phyloP scores from a whole-genome alignment of 2,329 filamentous ascomycete species.

The Fusarium chuoi region DNA sequence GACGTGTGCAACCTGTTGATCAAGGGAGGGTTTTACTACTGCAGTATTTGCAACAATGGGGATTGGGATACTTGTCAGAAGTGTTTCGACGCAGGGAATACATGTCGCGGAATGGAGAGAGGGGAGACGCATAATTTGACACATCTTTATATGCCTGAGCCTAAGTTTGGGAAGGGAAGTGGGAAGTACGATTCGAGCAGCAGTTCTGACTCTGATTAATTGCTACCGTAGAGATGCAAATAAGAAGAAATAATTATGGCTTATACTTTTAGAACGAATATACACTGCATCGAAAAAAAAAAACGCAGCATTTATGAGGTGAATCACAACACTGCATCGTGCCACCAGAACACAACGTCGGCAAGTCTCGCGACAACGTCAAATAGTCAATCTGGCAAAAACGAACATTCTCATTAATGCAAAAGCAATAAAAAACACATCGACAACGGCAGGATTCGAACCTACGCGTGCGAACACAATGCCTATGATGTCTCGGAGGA shows the following conservation, averaged over 20 bases:
- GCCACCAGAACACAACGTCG: neutral
- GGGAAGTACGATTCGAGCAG: neutral
- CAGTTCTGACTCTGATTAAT: neutral
- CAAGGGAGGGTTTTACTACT: constrained; percentile 24
- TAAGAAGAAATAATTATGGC: rapidly evolving
- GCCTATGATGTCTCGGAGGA: constrained; percentile 25
- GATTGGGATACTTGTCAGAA: constrained; percentile 28
- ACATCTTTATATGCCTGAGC: constrained; percentile 6
- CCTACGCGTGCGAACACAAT: constrained; percentile 34
- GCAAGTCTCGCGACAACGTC: neutral
- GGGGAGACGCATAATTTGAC: neutral
- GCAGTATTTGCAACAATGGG: constrained; percentile 1
- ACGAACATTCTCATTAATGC: no score
- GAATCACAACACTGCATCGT: neutral
- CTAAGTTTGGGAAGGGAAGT: neutral
- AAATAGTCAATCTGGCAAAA: neutral
- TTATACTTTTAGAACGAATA: rapidly evolving
- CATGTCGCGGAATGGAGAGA: neutral
- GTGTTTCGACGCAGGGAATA: constrained; percentile 23
- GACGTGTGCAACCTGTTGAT: constrained; percentile 19
- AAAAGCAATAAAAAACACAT: neutral
- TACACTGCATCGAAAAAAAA: no score
- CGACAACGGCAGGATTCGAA: constrained; percentile 34
- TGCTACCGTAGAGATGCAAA: neutral
- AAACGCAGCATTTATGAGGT: no score